Conservation (phyloP, 106 monocot genomes). For the Cymbidium sinense region DNA sequence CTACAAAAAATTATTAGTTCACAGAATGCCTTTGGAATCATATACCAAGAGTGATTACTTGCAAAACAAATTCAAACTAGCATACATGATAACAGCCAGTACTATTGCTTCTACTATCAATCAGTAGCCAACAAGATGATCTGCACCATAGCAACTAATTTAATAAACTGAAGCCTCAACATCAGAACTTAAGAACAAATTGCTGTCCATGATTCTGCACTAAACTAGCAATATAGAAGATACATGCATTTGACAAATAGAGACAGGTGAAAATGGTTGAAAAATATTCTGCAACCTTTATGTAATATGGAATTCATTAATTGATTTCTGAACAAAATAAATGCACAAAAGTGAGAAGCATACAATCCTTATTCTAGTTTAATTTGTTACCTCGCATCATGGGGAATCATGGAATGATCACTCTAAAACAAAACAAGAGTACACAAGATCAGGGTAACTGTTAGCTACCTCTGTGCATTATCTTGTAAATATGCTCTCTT, state of each 20-base stretch:
- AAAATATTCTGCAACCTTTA: neutral
- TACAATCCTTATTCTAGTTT: neutral
- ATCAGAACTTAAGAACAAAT: neutral
- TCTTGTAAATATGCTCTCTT: constrained; percentile 81
- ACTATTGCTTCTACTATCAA: too few species aligned
- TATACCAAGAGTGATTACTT: too few species aligned
- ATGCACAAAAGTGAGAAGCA: neutral
- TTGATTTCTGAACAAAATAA: neutral
- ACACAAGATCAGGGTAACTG: neutral
- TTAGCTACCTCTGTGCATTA: constrained; percentile 79
- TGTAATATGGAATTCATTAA: neutral
- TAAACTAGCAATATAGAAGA: neutral
- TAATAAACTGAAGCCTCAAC: neutral
- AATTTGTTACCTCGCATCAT: neutral
- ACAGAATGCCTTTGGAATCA: too few species aligned
- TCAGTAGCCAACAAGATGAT: neutral
- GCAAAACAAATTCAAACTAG: too few species aligned
- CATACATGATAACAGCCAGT: too few species aligned
- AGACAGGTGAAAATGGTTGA: neutral
- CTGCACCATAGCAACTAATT: neutral
- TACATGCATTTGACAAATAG: neutral
- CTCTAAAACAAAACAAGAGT: neutral
- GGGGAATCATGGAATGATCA: neutral
- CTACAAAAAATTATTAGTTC: too few species aligned
- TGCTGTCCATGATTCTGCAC: neutral